These are phyloP conservation scores for Monosporascus ibericus DNA, from an alignment of 2,329 filamentous ascomycete species.

Conservation along the genomic window DNA sequence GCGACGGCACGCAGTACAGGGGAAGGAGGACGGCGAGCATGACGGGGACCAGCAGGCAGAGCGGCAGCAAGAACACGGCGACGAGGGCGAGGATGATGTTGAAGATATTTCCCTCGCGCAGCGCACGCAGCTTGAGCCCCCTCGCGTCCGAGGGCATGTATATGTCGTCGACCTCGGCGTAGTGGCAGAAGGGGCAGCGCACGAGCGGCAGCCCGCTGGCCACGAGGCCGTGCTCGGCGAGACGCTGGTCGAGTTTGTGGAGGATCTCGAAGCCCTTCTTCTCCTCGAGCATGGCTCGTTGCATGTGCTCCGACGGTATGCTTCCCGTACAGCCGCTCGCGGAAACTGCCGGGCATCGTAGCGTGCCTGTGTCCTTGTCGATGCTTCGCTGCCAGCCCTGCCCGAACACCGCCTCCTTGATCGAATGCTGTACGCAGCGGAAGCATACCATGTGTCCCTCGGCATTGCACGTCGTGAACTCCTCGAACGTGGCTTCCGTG, in stretches of 20 bases:
- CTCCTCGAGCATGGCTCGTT: slow-evolving; percentile 64
- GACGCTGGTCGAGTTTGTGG: slow-evolving; percentile 69
- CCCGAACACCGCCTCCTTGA: slow-evolving; percentile 85
- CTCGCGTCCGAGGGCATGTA: slow-evolving; percentile 54
- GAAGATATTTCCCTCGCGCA: slow-evolving; percentile 46
- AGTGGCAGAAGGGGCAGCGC: slow-evolving; percentile 84
- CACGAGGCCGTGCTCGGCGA: slow-evolving; percentile 69
- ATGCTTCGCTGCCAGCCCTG: slow-evolving; percentile 86
- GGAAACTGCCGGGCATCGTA: slow-evolving; percentile 77
- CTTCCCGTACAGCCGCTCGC: slow-evolving; percentile 66
- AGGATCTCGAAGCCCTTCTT: slow-evolving; percentile 66
- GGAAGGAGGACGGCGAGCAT: slow-evolving; percentile 39
- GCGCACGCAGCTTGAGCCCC: slow-evolving; percentile 49
- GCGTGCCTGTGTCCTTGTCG: slow-evolving; percentile 62
- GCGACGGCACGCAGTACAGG: slow-evolving; percentile 35
- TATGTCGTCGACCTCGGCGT: slow-evolving; percentile 79
- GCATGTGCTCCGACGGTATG: slow-evolving; percentile 63
- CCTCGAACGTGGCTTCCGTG: slow-evolving; percentile 63
- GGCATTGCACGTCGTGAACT: slow-evolving; percentile 64
- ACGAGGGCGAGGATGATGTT: slow-evolving; percentile 30
- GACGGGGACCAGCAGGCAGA: slow-evolving; percentile 51
- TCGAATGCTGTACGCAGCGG: slow-evolving; percentile 72
- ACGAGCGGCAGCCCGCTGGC: slow-evolving; percentile 70
- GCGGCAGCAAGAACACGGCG: slow-evolving; percentile 33
- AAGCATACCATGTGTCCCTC: slow-evolving; percentile 72